phyloP scores from a whole-genome alignment of 805 yeast species.

The Metschnikowia vanudenii region DNA sequence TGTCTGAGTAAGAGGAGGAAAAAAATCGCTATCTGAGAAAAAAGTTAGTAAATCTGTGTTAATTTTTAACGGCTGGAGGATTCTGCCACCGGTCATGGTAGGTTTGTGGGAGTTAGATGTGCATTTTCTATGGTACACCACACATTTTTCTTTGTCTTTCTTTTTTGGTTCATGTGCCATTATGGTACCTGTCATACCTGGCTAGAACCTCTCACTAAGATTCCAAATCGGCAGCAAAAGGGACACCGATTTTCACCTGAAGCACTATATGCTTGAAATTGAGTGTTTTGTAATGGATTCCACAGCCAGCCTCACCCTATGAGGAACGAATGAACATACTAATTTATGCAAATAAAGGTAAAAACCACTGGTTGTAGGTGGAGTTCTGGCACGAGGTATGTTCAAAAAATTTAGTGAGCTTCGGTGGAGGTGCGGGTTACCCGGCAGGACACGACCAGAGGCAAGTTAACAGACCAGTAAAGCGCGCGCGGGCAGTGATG shows the following conservation, averaged over 20 bases:
- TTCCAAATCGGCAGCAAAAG: neutral
- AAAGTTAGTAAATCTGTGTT: neutral
- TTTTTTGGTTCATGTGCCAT: too few relatives aligned
- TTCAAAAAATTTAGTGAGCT: constrained; percentile 13
- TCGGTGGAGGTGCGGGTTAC: constrained; percentile 17
- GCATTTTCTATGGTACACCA: too few relatives aligned
- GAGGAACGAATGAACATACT: constrained; percentile 3
- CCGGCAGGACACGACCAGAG: constrained; percentile 14
- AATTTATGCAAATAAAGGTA: constrained; percentile 7
- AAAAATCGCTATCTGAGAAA: neutral
- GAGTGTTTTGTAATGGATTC: too few relatives aligned
- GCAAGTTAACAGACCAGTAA: neutral
- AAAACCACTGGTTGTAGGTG: constrained; percentile 7
- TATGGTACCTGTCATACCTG: neutral
- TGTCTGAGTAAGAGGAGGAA: neutral
- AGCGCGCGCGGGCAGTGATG: neutral
- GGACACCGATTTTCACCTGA: neutral
- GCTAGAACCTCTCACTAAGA: neutral
- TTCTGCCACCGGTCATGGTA: too few relatives aligned
- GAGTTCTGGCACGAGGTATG: constrained; percentile 1
- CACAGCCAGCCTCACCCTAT: too few relatives aligned
- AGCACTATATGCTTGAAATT: too few relatives aligned
- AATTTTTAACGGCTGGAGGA: neutral
- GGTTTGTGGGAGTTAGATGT: too few relatives aligned
- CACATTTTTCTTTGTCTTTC: too few relatives aligned